A percentile compares a stretch with the other conserved stretches of the same genome.
These are phyloP conservation scores for Danielia oregonensis DNA, from an alignment of 805 yeast genomes.

Conservation along the genomic window DNA sequence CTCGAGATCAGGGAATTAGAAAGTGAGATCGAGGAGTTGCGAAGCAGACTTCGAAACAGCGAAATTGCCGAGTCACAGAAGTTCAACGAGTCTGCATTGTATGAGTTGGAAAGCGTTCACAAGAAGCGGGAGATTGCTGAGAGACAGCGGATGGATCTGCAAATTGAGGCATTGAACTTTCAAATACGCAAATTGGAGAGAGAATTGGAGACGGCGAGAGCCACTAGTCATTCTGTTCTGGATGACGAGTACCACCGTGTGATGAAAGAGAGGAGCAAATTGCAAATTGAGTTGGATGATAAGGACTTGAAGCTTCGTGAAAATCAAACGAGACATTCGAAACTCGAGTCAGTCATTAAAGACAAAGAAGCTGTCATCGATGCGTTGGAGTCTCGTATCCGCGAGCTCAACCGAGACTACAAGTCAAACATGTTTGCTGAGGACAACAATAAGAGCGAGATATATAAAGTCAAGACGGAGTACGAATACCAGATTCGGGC, in stretches of 20 bases:
- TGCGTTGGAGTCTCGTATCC: conserved; percentile 29
- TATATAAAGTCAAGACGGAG: conserved; percentile 26
- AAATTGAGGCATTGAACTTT: conserved; percentile 32
- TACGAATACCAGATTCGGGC: conserved; percentile 37
- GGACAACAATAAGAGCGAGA: conserved; percentile 1
- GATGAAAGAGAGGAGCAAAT: conserved; percentile 30
- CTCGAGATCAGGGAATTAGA: conserved; percentile 18
- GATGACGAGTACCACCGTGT: conserved; percentile 12
- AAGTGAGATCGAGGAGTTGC: conserved; percentile 26
- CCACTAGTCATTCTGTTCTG: conserved; percentile 10
- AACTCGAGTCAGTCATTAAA: conserved; percentile 16
- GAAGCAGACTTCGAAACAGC: conserved; percentile 10
- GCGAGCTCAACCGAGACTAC: conserved; percentile 24
- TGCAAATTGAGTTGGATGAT: conserved; percentile 28
- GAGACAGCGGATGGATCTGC: conserved; percentile 15
- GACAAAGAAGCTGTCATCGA: conserved; percentile 37
- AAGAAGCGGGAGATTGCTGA: conserved; percentile 23
- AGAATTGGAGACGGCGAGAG: conserved; percentile 31
- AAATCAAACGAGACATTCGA: conserved; percentile 15
- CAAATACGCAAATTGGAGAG: conserved; percentile 33
- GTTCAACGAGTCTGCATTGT: conserved; percentile 16
- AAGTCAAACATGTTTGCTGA: conserved; percentile 12
- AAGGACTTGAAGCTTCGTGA: conserved; percentile 17
- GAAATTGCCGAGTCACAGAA: conserved; percentile 14
- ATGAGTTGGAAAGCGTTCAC: conserved; percentile 21